A percentile compares a stretch with the other conserved stretches of the same genome.
These are phyloP conservation scores for Anisodus acutangulus DNA, from an alignment of 257 asterid species.

Conservation along the genomic window DNA sequence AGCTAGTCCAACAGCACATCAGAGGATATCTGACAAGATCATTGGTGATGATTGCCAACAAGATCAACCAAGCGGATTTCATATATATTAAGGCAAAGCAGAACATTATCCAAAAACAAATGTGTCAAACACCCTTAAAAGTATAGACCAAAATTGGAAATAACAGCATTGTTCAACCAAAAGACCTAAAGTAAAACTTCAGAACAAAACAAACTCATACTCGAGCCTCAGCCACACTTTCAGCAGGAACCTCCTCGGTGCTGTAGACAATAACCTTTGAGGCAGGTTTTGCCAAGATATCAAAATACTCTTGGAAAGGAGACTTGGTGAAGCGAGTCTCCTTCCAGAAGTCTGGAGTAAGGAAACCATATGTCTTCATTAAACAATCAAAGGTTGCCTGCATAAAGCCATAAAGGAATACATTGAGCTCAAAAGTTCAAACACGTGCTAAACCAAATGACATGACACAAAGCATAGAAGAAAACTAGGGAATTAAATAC, in stretches of 20 bases:
- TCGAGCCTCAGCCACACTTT: background rate
- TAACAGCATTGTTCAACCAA: background rate
- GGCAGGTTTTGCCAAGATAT: slow-evolving; percentile 12
- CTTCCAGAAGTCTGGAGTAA: slow-evolving; percentile 80
- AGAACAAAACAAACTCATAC: background rate
- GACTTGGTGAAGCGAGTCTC: slow-evolving; percentile 29
- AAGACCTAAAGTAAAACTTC: background rate
- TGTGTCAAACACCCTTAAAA: background rate
- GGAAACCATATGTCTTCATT: slow-evolving; percentile 75
- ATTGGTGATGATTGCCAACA: background rate
- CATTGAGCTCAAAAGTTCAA: background rate
- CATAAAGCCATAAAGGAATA: background rate
- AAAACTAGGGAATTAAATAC: too few species aligned
- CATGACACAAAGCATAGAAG: background rate
- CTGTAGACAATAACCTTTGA: slow-evolving; percentile 19
- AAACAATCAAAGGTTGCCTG: slow-evolving; percentile 81
- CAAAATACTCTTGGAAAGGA: slow-evolving; percentile 30
- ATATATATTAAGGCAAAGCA: background rate
- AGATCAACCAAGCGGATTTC: too few species aligned
- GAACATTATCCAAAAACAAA: background rate
- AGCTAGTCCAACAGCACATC: background rate
- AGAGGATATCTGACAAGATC: too few species aligned
- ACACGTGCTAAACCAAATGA: background rate
- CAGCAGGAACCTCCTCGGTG: background rate
- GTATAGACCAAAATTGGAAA: background rate